Evolutionary conservation across 305 asterid species (phyloP).

Genomic region (Plantago lanceolata): DNA sequence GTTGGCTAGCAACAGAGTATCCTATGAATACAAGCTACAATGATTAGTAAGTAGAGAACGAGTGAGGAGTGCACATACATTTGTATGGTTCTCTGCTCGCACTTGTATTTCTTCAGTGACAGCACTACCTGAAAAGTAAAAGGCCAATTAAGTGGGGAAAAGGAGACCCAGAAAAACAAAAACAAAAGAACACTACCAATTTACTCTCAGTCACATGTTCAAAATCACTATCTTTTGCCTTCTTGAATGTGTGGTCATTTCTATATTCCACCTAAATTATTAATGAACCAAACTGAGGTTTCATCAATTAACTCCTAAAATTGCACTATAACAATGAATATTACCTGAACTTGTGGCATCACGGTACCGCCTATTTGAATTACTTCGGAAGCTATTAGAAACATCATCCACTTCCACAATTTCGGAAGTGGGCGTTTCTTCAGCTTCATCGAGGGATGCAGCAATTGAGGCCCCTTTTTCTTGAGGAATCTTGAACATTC

Average conservation of each 20-base stretch:
- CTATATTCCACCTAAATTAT: not conserved
- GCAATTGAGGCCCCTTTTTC: constrained; percentile 59
- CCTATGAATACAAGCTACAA: not conserved
- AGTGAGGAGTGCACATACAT: constrained; percentile 28
- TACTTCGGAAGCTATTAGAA: constrained; percentile 27
- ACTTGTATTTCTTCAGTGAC: constrained; percentile 41
- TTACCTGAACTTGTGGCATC: constrained; percentile 63
- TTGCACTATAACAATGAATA: constrained; percentile 9
- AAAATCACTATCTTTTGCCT: too few relatives aligned
- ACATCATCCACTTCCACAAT: constrained; percentile 44
- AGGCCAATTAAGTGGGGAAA: constrained; percentile 3
- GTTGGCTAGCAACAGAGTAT: not conserved
- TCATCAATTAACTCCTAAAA: not conserved
- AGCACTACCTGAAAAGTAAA: constrained; percentile 50
- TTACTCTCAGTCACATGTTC: too few relatives aligned
- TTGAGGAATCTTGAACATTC: constrained; percentile 63
- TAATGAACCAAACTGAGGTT: not conserved
- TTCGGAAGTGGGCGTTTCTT: constrained; percentile 44
- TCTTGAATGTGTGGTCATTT: not conserved
- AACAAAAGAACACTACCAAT: constrained; percentile 14
- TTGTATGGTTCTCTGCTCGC: constrained; percentile 33
- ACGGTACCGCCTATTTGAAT: constrained; percentile 55
- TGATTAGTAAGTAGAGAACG: not conserved
- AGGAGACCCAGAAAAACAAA: not conserved
- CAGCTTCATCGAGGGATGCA: constrained; percentile 65